Evolutionary conservation across 1,284 basidiomycete genomes (phyloP).

Genomic region (Neolentinus lepideus): DNA sequence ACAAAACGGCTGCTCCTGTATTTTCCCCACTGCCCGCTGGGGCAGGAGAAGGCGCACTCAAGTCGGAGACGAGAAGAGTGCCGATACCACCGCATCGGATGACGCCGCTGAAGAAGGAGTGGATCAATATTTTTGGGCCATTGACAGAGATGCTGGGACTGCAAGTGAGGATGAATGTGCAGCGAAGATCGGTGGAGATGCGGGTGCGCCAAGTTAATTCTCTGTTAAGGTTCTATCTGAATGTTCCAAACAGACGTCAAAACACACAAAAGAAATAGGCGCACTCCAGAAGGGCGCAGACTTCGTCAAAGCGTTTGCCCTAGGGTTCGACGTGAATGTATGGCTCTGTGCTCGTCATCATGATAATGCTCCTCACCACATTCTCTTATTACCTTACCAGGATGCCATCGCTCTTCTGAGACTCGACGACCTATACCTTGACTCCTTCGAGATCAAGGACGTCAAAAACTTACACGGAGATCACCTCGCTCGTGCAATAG

Average conservation of each 20-base stretch:
- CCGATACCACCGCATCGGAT: conserved; percentile 95
- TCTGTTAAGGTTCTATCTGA: conserved; percentile 5
- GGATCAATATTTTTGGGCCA: conserved; percentile 95
- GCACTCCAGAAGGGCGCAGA: conserved; percentile 97
- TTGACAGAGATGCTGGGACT: conserved; percentile 91
- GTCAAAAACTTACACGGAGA: conserved; percentile 98
- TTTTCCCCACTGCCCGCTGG: conserved; percentile 61
- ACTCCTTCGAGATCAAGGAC: conserved; percentile 98
- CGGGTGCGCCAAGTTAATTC: conserved; percentile 51
- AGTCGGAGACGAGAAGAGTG: conserved; percentile 78
- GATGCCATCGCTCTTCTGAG: conserved; percentile 94
- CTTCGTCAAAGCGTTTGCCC: conserved; percentile 91
- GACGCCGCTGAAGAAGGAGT: conserved; percentile 96
- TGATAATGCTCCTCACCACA: conserved; percentile 3
- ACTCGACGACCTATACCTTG: conserved; percentile 94
- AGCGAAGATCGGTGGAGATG: conserved; percentile 84
- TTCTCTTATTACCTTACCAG: conserved; percentile 31
- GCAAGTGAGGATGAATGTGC: conserved; percentile 96
- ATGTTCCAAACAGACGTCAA: conserved; percentile 69
- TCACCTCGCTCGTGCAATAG: conserved; percentile 93
- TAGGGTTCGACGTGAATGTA: conserved; percentile 93
- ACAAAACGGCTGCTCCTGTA: conserved; percentile 41
- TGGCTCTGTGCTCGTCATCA: conserved; percentile 16
- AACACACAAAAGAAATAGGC: conserved; percentile 87
- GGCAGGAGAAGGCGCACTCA: conserved; percentile 47